Evolutionary conservation across 164 flowering plant species (phyloP), one percentile per base, ranked within the genome.

Genomic region (Umbellularia californica): DNA sequence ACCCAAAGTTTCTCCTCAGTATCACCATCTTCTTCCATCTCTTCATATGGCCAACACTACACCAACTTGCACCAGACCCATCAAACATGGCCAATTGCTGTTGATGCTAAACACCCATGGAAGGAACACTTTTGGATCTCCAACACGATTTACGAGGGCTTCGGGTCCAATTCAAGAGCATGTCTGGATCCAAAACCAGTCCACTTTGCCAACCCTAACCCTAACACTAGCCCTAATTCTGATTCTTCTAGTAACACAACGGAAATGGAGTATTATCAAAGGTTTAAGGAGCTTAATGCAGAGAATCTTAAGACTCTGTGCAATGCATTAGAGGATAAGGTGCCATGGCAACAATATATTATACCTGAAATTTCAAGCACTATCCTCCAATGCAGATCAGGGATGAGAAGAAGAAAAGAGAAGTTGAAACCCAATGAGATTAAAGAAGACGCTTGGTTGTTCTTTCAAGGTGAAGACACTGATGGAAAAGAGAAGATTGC

Each of bases 361-460:
- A 86, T 91, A 65, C 87, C 89, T 3, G 96, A 91, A 24, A 90
- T 96, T 3, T 92, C 88, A 0, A 86, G 81, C 81, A 87, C 95
- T 0, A 77, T 94, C 23, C 78, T 92, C 30, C 81, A 80, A 70
- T 91, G 97, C 82, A 81, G 97, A 83, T 94, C 98, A 0, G 93
- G 97, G 3, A 85, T 82, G 87, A 19, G 76, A 11, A 83, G 81
- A 78, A 88, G 94, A 74, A 89, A 88, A 74, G 85, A 77, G 17
- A 81, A 81, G 66, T 13, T 23, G 50, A 75, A 70, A 63, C 70
- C 60, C 51, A 62, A 69, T 2, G 84, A 77, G 50, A 28, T 72
- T n/a, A 95, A 93, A 80, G 85, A 90, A 76, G 99, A 96, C 35
- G 90, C 98, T 7, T 96, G 97, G 97, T 73, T 96, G 72, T 80